Percentiles rank a stretch among this genome's conserved stretches.
Conservation (phyloP, 2,329 filamentous ascomycete genomes). For the Penicillium occitanis region DNA sequence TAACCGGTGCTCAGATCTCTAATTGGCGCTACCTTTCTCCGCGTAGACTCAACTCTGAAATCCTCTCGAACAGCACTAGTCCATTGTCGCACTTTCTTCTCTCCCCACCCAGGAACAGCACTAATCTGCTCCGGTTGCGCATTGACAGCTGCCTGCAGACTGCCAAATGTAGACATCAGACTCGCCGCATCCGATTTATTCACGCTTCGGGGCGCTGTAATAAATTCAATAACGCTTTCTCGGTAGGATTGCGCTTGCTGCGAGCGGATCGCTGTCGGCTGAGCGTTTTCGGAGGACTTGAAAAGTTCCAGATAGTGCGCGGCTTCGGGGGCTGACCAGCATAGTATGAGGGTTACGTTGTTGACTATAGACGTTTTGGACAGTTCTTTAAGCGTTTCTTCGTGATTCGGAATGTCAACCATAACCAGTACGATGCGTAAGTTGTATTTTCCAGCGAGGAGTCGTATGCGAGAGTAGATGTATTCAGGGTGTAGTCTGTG, state of each 20-base stretch:
- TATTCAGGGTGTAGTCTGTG: conserved; percentile 97
- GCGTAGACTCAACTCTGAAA: conserved; percentile 72
- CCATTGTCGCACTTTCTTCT: conserved; percentile 91
- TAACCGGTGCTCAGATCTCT: conserved; percentile 23
- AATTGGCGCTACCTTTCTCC: conserved; percentile 51
- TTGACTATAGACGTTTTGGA: conserved; percentile 92
- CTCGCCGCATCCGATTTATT: conserved; percentile 94
- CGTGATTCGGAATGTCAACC: conserved; percentile 94
- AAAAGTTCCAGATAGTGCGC: conserved; percentile 92
- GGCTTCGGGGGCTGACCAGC: conserved; percentile 92
- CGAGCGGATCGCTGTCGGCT: conserved; percentile 76
- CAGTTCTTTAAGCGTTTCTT: conserved; percentile 83
- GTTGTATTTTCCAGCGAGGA: conserved; percentile 79
- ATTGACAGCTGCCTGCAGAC: conserved; percentile 80
- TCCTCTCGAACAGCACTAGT: conserved; percentile 77
- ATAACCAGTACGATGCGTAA: conserved; percentile 83
- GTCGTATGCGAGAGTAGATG: conserved; percentile 88
- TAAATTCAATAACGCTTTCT: conserved; percentile 86
- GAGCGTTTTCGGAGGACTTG: conserved; percentile 90
- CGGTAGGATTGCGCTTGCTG: conserved; percentile 81
- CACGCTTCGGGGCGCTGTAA: conserved; percentile 83
- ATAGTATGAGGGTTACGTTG: conserved; percentile 85
- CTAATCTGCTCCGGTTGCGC: conserved; percentile 82
- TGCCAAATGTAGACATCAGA: conserved; percentile 88
- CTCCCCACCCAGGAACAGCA: conserved; percentile 87